A percentile compares a stretch with the other conserved stretches of the same genome.
Conservation (phyloP, 208 protist species). For the Acanthamoeba royreba region DNA sequence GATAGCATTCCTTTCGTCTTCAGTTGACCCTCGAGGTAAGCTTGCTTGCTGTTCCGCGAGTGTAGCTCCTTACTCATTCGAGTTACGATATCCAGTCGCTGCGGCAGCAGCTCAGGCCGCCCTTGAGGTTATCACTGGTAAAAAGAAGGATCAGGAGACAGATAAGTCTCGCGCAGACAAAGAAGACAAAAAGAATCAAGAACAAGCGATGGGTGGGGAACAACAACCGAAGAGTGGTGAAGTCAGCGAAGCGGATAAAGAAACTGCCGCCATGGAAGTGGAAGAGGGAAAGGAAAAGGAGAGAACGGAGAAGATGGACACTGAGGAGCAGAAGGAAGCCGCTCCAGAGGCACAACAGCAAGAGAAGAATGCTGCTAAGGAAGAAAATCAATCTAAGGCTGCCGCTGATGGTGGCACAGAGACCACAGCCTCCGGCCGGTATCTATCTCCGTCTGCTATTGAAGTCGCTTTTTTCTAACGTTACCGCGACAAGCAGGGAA, state of each 20-base stretch:
- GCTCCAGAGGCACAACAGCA: no score
- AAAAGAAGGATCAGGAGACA: not conserved
- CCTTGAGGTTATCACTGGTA: not conserved
- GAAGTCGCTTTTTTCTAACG: not conserved
- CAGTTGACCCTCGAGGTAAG: not conserved
- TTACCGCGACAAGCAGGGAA: not conserved
- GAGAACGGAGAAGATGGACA: not conserved
- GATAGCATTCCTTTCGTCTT: constrained; percentile 55
- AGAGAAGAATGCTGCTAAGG: not conserved
- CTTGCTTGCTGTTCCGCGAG: not conserved
- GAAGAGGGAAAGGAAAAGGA: not conserved
- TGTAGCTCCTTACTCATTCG: not conserved
- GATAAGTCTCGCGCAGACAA: not conserved
- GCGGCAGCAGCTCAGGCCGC: constrained; percentile 51
- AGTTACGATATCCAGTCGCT: not conserved
- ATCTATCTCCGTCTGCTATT: no score
- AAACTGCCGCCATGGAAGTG: not conserved
- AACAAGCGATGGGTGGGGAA: no score
- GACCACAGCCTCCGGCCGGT: no score
- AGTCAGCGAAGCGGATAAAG: not conserved
- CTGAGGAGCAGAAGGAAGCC: not conserved
- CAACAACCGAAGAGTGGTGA: no score
- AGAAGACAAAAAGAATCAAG: not conserved
- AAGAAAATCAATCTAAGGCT: not conserved
- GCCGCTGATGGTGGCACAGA: not conserved